phyloP scores from a whole-genome alignment of 441 rosid species.

The Pelargonium myrrhifolium region DNA sequence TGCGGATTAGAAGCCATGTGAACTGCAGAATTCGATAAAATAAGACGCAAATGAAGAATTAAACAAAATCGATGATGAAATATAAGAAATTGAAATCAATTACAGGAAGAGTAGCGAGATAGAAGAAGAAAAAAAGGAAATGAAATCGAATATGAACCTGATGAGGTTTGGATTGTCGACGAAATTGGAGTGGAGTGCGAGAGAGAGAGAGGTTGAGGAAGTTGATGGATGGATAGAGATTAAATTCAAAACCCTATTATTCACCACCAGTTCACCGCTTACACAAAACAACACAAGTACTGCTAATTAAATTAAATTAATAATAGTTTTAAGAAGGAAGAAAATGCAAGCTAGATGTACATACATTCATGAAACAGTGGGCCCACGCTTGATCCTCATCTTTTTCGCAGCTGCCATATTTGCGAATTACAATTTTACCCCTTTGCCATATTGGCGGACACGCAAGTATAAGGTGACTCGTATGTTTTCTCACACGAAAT shows the following conservation, averaged over 20 bases:
- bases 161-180: neutral
- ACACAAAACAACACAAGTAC: no score
- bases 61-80: no score
- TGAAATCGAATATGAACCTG: neutral
- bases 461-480: no score
- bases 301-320: neutral
- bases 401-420: no score
- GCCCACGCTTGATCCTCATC: no score
- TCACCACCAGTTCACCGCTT: neutral
- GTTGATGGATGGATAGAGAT: neutral
- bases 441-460: no score
- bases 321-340: no score
- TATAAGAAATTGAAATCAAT: no score
- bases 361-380: no score
- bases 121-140: neutral
- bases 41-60: neutral
- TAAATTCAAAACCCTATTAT: neutral
- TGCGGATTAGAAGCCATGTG: slow-evolving; percentile 58
- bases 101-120: neutral
- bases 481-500: no score
- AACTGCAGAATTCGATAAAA: slow-evolving; percentile 16
- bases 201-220: neutral
- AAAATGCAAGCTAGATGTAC: no score
- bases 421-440: no score
- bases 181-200: neutral